A percentile compares a stretch with the other conserved stretches of the same genome.
Evolutionary conservation across 2,329 filamentous ascomycete species (phyloP).

Genomic region (Coniochaeta sp.): DNA sequence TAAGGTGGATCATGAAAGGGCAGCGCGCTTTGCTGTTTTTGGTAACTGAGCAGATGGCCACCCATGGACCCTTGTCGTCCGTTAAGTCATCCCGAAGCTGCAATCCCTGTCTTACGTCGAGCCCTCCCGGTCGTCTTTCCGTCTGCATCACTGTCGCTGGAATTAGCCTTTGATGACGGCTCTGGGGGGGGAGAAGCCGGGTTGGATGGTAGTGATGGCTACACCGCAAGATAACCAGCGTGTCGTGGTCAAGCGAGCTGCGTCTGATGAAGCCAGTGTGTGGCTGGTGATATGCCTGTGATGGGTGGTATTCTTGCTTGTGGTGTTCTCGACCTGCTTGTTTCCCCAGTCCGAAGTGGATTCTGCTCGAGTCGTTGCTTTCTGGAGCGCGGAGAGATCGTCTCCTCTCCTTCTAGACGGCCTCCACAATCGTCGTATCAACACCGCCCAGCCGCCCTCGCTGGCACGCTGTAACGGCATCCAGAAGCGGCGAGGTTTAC

Average conservation of each 20-base stretch:
- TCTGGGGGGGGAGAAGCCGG: not conserved
- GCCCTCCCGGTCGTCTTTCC: not conserved
- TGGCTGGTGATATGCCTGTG: not conserved
- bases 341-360: not conserved
- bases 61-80: not conserved
- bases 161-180: not conserved
- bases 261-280: not conserved
- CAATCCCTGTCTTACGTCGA: not conserved
- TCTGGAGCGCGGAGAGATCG: slow-evolving; percentile 1
- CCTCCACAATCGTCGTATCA: not conserved
- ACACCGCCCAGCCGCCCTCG: not conserved
- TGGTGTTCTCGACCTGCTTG: not conserved
- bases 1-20: not conserved
- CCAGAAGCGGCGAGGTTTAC: not conserved
- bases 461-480: not conserved
- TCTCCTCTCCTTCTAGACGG: not conserved
- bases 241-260: too few relatives aligned
- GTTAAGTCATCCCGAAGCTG: not conserved
- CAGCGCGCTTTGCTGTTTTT: not conserved
- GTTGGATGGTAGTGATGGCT: not conserved
- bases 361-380: not conserved
- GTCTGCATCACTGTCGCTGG: not conserved
- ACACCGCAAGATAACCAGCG: not conserved
- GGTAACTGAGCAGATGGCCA: slow-evolving; percentile 6
- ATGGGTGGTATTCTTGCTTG: not conserved